Base-by-base conservation (phyloP, 169 alveolate species). In the Cryptosporidium sp. region DNA sequence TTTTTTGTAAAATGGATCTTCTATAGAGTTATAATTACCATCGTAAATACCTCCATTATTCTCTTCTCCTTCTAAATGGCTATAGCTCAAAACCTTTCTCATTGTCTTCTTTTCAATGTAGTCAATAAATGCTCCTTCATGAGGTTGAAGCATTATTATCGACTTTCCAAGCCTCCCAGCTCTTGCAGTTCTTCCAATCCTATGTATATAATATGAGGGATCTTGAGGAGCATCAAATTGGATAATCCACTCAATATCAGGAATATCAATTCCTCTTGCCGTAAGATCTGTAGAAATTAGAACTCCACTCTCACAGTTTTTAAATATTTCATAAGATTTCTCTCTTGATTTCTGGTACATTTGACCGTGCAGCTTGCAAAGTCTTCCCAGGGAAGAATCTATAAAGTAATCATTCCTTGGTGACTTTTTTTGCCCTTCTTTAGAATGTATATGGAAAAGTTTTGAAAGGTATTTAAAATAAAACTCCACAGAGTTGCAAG, bases 171-270 rank as follows among this genome's bases (percentile, higher is more conserved):
- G 85, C 84, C 86, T 94, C 1, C 97, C 97, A 23, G 96, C 96
- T 70, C 98, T 91, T 29, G 98, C 98, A 16, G 98, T 96, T 85
- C 98, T 85, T 31, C 98, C 98, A 8, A 95, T 95, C 91, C 97
- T 94, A 86, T 96, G 97, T n/a, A 95, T 95, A 87, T 92, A 96
- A 70, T 92, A 92, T 75, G 94, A 96, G 45, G 96, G 96, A 69
- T 94, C 96, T 91, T 96, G 96, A 14, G 99, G 99, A 39, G 99
- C 98, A 70, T 97, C 99, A 85, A 94, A 95, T 91, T 97, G 97
- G n/a, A 97, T 86, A 65, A 97, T 96, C 97, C 98, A 96, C 71
- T 95, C 97, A 18, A 97, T 94, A 84, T 96, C 96, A 0, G 97
- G 98, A 45, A 97, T 93, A 91, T 97, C 99, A 26, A 97, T 96